Conservation (phyloP, 768 basidiomycete genomes). For the Amanita muscaria region DNA sequence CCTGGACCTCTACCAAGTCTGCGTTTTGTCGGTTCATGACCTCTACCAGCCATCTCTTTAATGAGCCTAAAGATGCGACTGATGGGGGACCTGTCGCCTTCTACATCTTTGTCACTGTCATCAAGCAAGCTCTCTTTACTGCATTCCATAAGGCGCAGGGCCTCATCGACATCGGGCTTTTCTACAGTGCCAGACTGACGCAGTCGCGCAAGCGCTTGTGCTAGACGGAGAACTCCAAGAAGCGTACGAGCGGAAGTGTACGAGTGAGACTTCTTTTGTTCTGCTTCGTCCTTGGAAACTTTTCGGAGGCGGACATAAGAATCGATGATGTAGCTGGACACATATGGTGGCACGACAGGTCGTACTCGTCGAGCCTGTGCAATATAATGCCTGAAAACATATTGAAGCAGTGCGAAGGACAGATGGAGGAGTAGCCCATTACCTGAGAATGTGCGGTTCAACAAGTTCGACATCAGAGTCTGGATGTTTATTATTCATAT, state of each 20-base stretch:
- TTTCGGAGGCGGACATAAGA: constrained; percentile 95
- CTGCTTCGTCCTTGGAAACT: constrained; percentile 83
- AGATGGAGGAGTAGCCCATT: constrained; percentile 11
- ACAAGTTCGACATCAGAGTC: constrained; percentile 77
- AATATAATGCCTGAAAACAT: constrained; percentile 73
- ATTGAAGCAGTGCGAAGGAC: constrained; percentile 8
- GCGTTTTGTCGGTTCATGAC: constrained; percentile 29
- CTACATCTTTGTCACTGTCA: constrained; percentile 60
- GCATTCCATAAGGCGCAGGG: constrained; percentile 92
- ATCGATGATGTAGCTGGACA: constrained; percentile 90
- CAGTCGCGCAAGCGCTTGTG: constrained; percentile 90
- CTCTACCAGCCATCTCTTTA: constrained; percentile 66
- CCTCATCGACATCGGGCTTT: constrained; percentile 90
- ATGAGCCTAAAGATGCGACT: constrained; percentile 88
- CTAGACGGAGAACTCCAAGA: constrained; percentile 86
- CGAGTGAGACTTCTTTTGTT: constrained; percentile 79
- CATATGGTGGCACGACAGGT: constrained; percentile 80
- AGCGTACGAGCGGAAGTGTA: constrained; percentile 97
- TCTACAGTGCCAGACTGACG: constrained; percentile 77
- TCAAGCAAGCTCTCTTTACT: constrained; percentile 88
- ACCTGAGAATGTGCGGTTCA: constrained; percentile 86
- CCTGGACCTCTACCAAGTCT: constrained; percentile 63
- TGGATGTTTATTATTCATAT: constrained; percentile 92
- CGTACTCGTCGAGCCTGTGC: constrained; percentile 82
- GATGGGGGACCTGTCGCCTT: constrained; percentile 67